These are phyloP conservation scores for Acrodontium crateriforme DNA, from an alignment of 2,329 filamentous ascomycete species.

Conservation along the genomic window DNA sequence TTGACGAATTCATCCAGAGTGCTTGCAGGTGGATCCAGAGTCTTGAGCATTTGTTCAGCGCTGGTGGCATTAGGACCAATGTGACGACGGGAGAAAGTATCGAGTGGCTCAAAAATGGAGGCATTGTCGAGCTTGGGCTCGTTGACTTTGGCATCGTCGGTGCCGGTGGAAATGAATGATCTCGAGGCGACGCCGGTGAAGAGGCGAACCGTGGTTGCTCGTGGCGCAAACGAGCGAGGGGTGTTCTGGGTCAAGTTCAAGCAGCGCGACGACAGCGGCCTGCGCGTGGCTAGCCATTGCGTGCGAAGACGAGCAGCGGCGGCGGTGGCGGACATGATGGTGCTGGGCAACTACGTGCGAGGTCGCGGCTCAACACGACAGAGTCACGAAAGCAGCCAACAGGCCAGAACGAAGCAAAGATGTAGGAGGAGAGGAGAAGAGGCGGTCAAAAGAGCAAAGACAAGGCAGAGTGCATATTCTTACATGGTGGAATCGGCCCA, in stretches of 20 bases:
- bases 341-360: background rate
- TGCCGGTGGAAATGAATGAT: conserved; percentile 19
- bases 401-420: too few relatives aligned
- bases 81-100: conserved; percentile 67
- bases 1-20: conserved; percentile 70
- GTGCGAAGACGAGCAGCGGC: conserved; percentile 18
- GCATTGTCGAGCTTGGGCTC: conserved; percentile 14
- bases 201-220: conserved; percentile 1
- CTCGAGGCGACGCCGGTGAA: conserved; percentile 5
- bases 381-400: too few relatives aligned
- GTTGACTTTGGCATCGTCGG: conserved; percentile 10
- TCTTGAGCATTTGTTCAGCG: conserved; percentile 63
- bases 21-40: conserved; percentile 57
- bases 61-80: conserved; percentile 67
- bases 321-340: conserved; percentile 11
- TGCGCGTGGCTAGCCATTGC: conserved; percentile 20
- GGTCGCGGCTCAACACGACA: too few relatives aligned
- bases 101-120: conserved; percentile 34
- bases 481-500: too few relatives aligned
- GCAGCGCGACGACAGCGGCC: conserved; percentile 18
- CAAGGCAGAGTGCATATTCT: too few relatives aligned
- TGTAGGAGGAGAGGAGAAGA: too few relatives aligned
- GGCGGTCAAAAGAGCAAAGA: too few relatives aligned
- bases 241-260: conserved; percentile 6
- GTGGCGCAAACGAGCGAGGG: background rate